Evolutionary conservation across 331 rosid genomes (phyloP).

Genomic region (Quercus phellos): DNA sequence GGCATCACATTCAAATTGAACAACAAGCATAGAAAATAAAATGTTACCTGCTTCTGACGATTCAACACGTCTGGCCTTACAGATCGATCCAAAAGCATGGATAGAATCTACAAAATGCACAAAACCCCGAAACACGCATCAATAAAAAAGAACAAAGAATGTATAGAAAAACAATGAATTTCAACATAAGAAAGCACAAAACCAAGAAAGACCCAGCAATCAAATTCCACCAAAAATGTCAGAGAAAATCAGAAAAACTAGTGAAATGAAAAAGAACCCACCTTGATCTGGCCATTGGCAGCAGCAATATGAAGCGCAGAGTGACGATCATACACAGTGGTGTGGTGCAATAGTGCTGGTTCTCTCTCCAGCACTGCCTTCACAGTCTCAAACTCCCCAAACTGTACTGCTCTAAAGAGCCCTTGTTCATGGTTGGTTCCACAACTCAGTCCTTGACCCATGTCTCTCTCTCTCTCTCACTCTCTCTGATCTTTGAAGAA

Average conservation of each 20-base stretch:
- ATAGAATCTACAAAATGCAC: conserved; percentile 53
- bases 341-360: conserved; percentile 42
- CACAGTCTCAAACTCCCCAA: conserved; percentile 51
- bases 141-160: conserved; percentile 3
- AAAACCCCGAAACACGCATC: conserved; percentile 4
- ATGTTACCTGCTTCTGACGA: conserved; percentile 84
- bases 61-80: conserved; percentile 56
- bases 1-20: background rate
- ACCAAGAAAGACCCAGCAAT: conserved; percentile 15
- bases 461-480: conserved; percentile 18
- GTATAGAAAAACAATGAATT: background rate
- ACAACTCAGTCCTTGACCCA: conserved; percentile 93
- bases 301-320: conserved; percentile 84
- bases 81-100: conserved; percentile 67
- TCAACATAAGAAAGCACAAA: background rate
- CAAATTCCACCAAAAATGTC: background rate
- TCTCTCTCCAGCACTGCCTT: conserved; percentile 36
- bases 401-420: conserved; percentile 70
- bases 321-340: conserved; percentile 74
- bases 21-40: background rate
- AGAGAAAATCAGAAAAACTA: background rate
- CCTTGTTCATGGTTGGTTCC: conserved; percentile 52
- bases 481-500: background rate
- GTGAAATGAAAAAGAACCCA: conserved; percentile 9
- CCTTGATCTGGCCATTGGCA: conserved; percentile 83